Percentiles rank a stretch among this genome's conserved stretches.
These are phyloP conservation scores for Entophlyctis helioformis DNA, from an alignment of 192 early-diverging fungal genomes.

Conservation along the genomic window DNA sequence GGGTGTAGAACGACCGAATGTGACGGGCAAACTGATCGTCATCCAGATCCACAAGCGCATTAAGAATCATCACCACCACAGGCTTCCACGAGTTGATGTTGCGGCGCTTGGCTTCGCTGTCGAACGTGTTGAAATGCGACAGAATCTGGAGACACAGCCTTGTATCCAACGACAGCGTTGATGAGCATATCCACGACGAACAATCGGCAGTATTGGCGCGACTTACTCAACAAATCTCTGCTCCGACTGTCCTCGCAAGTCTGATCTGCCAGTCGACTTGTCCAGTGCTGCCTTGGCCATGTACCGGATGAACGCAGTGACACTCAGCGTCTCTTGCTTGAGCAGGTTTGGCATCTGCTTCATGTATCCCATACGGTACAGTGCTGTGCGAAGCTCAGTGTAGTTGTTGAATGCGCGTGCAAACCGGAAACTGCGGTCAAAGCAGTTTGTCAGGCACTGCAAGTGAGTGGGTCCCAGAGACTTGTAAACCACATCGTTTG, in stretches of 20 bases:
- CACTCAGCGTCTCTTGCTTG: constrained; percentile 88
- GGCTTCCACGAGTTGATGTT: constrained; percentile 68
- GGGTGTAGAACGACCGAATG: constrained; percentile 49
- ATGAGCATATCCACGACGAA: too few relatives aligned
- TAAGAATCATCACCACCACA: constrained; percentile 59
- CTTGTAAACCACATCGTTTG: constrained; percentile 41
- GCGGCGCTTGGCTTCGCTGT: constrained; percentile 56
- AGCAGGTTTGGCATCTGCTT: constrained; percentile 84
- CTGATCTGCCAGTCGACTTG: too few relatives aligned
- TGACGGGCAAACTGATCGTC: constrained; percentile 53
- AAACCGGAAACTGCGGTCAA: constrained; percentile 70
- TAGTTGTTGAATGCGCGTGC: constrained; percentile 74
- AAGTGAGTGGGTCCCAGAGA: constrained; percentile 45
- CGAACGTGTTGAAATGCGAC: constrained; percentile 45
- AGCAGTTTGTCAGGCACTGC: constrained; percentile 65
- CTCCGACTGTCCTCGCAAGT: too few relatives aligned
- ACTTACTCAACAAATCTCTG: too few relatives aligned
- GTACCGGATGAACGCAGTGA: too few relatives aligned
- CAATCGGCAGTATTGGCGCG: not conserved
- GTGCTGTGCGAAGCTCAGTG: constrained; percentile 63
- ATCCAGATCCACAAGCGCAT: constrained; percentile 51
- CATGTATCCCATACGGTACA: constrained; percentile 83
- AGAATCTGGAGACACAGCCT: constrained; percentile 5
- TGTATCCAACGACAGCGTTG: too few relatives aligned
- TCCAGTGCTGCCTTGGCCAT: too few relatives aligned